These are phyloP conservation scores for Botrytis fragariae DNA, from an alignment of 2,329 filamentous ascomycete species.

Conservation along the genomic window DNA sequence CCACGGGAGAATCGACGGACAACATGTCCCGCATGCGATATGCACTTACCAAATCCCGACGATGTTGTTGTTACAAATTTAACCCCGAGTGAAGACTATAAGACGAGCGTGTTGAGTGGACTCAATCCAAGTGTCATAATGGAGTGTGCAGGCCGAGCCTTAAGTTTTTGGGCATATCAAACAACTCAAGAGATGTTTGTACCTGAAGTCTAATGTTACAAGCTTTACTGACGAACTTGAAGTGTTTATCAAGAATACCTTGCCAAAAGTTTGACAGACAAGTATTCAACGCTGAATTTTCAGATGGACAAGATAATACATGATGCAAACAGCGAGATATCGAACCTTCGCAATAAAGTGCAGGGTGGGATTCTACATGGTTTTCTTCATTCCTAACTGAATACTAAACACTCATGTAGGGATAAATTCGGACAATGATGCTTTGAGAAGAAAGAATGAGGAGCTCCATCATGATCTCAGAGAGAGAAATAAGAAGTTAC, in stretches of 20 bases:
- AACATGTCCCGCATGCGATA: conserved; percentile 73
- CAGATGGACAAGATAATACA: conserved; percentile 71
- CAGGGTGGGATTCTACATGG: conserved; percentile 47
- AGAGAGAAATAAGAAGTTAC: conserved; percentile 68
- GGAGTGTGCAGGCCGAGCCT: conserved; percentile 76
- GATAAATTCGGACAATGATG: conserved; percentile 60
- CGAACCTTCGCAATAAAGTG: conserved; percentile 62
- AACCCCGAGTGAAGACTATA: conserved; percentile 83
- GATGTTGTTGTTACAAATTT: conserved; percentile 71
- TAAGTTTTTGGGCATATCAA: conserved; percentile 87
- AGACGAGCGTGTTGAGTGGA: conserved; percentile 80
- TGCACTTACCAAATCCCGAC: conserved; percentile 65
- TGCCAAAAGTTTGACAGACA: conserved; percentile 68
- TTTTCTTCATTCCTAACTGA: background rate
- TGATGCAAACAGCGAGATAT: conserved; percentile 72
- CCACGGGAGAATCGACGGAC: conserved; percentile 50
- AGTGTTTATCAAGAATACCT: conserved; percentile 77
- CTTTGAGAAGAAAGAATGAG: conserved; percentile 67
- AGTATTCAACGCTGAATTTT: conserved; percentile 61
- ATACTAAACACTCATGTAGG: conserved; percentile 39
- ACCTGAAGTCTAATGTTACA: conserved; percentile 19
- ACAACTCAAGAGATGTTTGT: conserved; percentile 76
- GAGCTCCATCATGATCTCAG: conserved; percentile 64
- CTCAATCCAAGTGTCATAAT: conserved; percentile 78
- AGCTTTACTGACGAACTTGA: conserved; percentile 29